Base-by-base conservation (phyloP, 345 rosid species). In the Salix udensis region DNA sequence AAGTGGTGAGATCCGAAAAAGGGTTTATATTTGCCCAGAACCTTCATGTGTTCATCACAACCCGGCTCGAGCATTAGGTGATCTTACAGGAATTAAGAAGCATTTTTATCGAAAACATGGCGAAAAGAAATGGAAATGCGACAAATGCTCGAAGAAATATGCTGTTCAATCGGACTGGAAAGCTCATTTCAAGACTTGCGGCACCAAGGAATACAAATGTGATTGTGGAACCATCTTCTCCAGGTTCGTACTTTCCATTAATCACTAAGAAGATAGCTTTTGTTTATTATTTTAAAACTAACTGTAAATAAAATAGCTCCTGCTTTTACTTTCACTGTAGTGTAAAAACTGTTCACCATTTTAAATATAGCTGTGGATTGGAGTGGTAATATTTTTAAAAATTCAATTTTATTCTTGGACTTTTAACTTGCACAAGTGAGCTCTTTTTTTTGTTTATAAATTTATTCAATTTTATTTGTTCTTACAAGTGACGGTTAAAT, bases 71-170 rank as follows among this genome's bases (percentile, higher is more conserved):
- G 95, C 95, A 13, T 30, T 91, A 1, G 89, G 95, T 1, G 95
- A 91, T 73, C 90, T 91, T 10, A 89, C 95, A 0, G 92, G 92
- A 3, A 87, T 91, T 78, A 89, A 91, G 88, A 91, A 91, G 86
- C 95, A 91, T 82, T 91, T 88, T 24, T 74, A 82, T 78, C 78
- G 94, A 58, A 90, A 90, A 84, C 92, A 91, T 31, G 90, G 94
- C 0, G 92, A 91, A 84, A 89, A 91, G 73, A 91, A 84, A 68
- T 91, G 90, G 91, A 84, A 88, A 72, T 91, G 95, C 48, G 88
- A 88, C 0, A 89, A 88, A 65, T 91, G 95, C 75, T 83, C 85
- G 0, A 91, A 91, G 88, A 88, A 83, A 52, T 91, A 91, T 72
- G 95, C 92, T 16, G 91, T 91, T 19, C 78, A 79, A 15, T 85